A percentile compares a stretch with the other conserved stretches of the same genome.
These are phyloP conservation scores for Scenedesmus sp. DNA, from an alignment of 163 green algal genomes.

Conservation along the genomic window DNA sequence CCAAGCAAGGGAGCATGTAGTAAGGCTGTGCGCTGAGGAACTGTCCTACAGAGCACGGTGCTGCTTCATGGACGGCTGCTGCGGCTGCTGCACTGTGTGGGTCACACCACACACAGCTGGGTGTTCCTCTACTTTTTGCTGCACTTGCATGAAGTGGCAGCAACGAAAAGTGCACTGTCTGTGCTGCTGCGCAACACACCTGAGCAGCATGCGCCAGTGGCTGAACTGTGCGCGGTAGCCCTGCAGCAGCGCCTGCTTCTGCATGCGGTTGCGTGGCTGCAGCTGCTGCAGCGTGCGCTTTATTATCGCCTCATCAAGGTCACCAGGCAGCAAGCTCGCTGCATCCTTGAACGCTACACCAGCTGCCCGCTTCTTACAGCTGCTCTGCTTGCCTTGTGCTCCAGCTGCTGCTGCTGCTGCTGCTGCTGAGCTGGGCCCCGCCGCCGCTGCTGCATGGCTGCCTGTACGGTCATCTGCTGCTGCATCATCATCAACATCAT, in stretches of 20 bases:
- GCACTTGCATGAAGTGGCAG: too few relatives aligned
- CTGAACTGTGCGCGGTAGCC: slow-evolving; percentile 9
- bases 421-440: slow-evolving; percentile 38
- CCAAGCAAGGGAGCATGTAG: not conserved
- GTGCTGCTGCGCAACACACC: slow-evolving; percentile 6
- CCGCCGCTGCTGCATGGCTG: slow-evolving; percentile 38
- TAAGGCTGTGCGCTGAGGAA: too few relatives aligned
- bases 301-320: slow-evolving; percentile 48
- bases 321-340: slow-evolving; percentile 27
- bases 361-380: not conserved
- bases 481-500: not conserved
- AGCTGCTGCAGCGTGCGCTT: slow-evolving; percentile 3
- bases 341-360: slow-evolving; percentile 13
- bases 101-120: too few relatives aligned
- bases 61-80: not conserved
- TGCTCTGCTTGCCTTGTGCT: not conserved
- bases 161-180: too few relatives aligned
- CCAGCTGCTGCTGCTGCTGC: slow-evolving; percentile 19
- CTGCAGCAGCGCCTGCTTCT: slow-evolving; percentile 46
- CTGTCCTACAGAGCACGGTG: not conserved
- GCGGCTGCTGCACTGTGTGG: too few relatives aligned
- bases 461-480: not conserved
- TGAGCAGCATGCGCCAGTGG: slow-evolving; percentile 50
- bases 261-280: slow-evolving; percentile 32
- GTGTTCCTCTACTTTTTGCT: too few relatives aligned